Evolutionary conservation across 441 rosid species (phyloP), one percentile per base, ranked within the genome.

Genomic region (Viola pubescens): DNA sequence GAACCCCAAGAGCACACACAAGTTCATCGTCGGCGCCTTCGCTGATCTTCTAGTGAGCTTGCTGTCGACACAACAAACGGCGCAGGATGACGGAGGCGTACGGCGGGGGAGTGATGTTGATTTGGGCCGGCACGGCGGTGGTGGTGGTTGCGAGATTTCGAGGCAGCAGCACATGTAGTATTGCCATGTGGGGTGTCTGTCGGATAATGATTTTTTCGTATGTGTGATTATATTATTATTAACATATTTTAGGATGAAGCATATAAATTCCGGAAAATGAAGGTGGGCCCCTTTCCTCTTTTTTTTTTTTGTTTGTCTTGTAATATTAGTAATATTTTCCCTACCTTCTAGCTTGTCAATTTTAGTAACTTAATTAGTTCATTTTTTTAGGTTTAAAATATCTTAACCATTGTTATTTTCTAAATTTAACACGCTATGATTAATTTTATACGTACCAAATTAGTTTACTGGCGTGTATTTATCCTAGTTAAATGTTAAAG

Each of bases 41-140:
- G 79, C 95, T 42, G 96, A 87, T 73, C 84, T 87, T 63, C 68
- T 91, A 3, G 82, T 82, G 26, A 79, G 77, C 66, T 81, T 91
- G 41, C 73, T 86, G 77, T 78, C 81, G 11, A 45, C 63, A 26
- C 34, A 26, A 26, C 34, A 26, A 11, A 2, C 65, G 58, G 54
- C 2, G 39, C 10, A 53, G 52, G 55, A 38, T 52, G 39, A n/a
- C 13, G 62, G 44, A 0, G 56, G 12, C 26, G 56, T 1, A 7
- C 16, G 7, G 46, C 55, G 47, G 47, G 10, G 12, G 50, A 49
- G 51, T 16, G 1, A 48, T 42, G 8, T 10, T 12, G 46, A 13
- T 48, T 26, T 26, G 34, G 34, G 34, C 34, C 3, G 34, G 3
- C 2, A 26, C 46, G 16, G 62, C 62, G 59, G 50, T 42, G 42